Percentiles rank a stretch among this genome's conserved stretches.
Conservation (phyloP, 192 early-diverging fungal genomes). For the Coemansia sp. region DNA sequence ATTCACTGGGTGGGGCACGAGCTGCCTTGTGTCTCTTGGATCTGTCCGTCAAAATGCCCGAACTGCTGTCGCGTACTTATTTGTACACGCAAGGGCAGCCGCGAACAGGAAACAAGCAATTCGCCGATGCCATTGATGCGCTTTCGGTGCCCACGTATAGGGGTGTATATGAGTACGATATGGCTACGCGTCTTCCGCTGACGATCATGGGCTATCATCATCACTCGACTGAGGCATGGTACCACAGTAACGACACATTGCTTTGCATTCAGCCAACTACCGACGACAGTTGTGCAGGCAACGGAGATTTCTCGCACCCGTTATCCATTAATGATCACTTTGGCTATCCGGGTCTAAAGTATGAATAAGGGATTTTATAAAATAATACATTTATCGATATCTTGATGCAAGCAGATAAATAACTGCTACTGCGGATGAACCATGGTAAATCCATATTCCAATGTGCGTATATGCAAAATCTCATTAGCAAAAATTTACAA, state of each 20-base stretch:
- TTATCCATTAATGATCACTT: slow-evolving; percentile 23
- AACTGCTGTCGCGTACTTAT: slow-evolving; percentile 7
- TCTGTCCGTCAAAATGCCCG: slow-evolving; percentile 12
- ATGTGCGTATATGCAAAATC: too few species aligned
- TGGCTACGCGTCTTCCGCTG: slow-evolving; percentile 30
- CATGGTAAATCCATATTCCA: too few species aligned
- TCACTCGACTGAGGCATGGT: slow-evolving; percentile 39
- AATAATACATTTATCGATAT: slow-evolving; percentile 1
- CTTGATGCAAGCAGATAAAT: not conserved
- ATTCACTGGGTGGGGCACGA: slow-evolving; percentile 44
- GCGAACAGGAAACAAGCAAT: slow-evolving; percentile 30
- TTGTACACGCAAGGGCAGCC: slow-evolving; percentile 46
- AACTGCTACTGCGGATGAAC: too few species aligned
- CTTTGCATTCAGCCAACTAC: slow-evolving; percentile 18
- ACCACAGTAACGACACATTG: slow-evolving; percentile 25
- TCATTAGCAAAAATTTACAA: too few species aligned
- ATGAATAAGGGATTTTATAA: slow-evolving; percentile 10
- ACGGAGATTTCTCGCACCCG: slow-evolving; percentile 11
- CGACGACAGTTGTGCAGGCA: slow-evolving; percentile 20
- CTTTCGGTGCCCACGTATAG: slow-evolving; percentile 18
- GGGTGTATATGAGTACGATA: slow-evolving; percentile 34
- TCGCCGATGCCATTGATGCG: slow-evolving; percentile 27
- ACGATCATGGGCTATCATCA: slow-evolving; percentile 33
- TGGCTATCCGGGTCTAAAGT: slow-evolving; percentile 34
- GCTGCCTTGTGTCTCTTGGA: slow-evolving; percentile 40